phyloP scores from a whole-genome alignment of 2,329 filamentous ascomycete species.

The Penicillium sclerotiorum region DNA sequence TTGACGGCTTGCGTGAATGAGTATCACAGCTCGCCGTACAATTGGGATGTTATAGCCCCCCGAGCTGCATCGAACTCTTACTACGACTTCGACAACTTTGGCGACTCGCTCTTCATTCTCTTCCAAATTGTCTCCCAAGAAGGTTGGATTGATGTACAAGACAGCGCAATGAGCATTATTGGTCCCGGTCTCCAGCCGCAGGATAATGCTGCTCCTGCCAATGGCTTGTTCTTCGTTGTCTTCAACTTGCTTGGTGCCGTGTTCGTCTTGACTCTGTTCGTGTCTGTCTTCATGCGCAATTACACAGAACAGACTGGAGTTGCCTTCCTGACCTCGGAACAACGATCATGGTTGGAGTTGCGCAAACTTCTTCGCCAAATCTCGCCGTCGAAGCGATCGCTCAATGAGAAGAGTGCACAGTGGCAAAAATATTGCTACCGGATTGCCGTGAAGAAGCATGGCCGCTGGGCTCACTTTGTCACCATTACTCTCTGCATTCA shows the following conservation, averaged over 20 bases:
- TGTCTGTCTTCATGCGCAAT: conserved; percentile 99
- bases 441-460: conserved; percentile 88
- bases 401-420: conserved; percentile 71
- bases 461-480: conserved; percentile 83
- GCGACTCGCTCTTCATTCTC: conserved; percentile 89
- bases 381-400: conserved; percentile 89
- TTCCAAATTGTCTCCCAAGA: conserved; percentile 99
- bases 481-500: conserved; percentile 81
- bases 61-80: conserved; percentile 78
- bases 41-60: conserved; percentile 83
- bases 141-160: conserved; percentile 95
- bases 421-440: conserved; percentile 97
- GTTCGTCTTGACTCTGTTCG: conserved; percentile 94
- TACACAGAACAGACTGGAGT: conserved; percentile 99
- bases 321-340: conserved; percentile 91
- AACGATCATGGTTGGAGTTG: conserved; percentile 94
- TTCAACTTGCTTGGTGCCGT: conserved; percentile 97
- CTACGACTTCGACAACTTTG: conserved; percentile 94
- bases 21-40: conserved; percentile 73
- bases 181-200: conserved; percentile 74
- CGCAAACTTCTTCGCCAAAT: conserved; percentile 90
- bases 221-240: conserved; percentile 90
- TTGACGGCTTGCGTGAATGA: conserved; percentile 78
- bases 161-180: conserved; percentile 78
- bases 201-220: conserved; percentile 71